Conservation (phyloP, 208 protist genomes). For the Leishmania amazonensis region DNA sequence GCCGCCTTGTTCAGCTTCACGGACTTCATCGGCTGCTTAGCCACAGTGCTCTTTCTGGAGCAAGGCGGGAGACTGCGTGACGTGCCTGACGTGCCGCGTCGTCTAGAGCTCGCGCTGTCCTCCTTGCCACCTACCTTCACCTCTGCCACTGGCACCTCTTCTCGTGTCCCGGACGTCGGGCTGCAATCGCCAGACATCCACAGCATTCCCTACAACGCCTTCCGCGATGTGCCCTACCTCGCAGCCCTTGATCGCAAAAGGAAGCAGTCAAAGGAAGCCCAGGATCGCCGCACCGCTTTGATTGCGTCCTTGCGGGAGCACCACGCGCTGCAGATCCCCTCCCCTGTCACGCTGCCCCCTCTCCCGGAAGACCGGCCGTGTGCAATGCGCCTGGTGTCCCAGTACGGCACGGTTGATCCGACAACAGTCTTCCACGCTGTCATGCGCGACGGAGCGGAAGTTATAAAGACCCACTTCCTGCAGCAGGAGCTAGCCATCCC, state of each 20-base stretch:
- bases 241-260: conserved; percentile 24
- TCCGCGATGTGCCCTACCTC: conserved; percentile 30
- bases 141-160: neutral
- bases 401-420: conserved; percentile 28
- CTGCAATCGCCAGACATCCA: neutral
- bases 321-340: conserved; percentile 5
- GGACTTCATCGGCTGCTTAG: conserved; percentile 27
- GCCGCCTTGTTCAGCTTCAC: conserved; percentile 11
- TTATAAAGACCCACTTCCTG: conserved; percentile 30
- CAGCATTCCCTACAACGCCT: conserved; percentile 25
- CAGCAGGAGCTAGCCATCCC: conserved; percentile 31
- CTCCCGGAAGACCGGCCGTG: conserved; percentile 25
- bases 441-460: conserved; percentile 25
- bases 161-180: neutral
- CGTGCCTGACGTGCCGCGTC: conserved; percentile 28
- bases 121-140: neutral
- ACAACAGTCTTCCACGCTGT: conserved; percentile 12
- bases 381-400: conserved; percentile 33
- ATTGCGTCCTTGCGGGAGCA: conserved; percentile 13
- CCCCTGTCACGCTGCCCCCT: conserved; percentile 16
- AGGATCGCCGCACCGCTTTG: conserved; percentile 15
- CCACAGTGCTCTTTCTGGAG: conserved; percentile 14
- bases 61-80: conserved; percentile 14
- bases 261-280: conserved; percentile 12
- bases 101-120: conserved; percentile 24